Evolutionary conservation across 2,329 filamentous ascomycete species (phyloP).

Genomic region (Oidium heveae): DNA sequence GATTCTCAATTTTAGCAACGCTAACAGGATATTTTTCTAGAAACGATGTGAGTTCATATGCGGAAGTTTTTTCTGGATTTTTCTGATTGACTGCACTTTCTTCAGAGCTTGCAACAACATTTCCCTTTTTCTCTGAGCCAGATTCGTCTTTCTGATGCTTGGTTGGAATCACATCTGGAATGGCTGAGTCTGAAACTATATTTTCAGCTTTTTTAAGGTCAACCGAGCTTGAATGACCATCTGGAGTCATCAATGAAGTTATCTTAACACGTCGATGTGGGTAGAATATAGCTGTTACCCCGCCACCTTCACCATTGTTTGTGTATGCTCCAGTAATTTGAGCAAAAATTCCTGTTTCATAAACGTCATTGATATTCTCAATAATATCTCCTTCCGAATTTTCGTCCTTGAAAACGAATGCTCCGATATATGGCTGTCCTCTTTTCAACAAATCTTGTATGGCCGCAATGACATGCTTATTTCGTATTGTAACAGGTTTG

Average conservation of each 20-base stretch:
- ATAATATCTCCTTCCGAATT: conserved; percentile 85
- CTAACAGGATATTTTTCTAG: conserved; percentile 78
- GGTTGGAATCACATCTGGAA: conserved; percentile 32
- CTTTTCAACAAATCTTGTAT: conserved; percentile 94
- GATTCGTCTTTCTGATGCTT: conserved; percentile 27
- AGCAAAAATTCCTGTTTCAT: conserved; percentile 90
- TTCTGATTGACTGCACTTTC: conserved; percentile 41
- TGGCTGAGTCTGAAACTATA: conserved; percentile 18
- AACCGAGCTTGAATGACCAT: conserved; percentile 3
- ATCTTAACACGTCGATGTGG: conserved; percentile 87
- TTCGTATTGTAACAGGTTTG: conserved; percentile 90
- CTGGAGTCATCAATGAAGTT: conserved; percentile 53
- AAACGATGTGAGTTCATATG: conserved; percentile 77
- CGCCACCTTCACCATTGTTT: conserved; percentile 60
- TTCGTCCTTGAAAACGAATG: conserved; percentile 92
- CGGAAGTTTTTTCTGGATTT: conserved; percentile 23
- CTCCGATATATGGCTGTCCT: conserved; percentile 89
- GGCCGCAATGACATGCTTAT: conserved; percentile 71
- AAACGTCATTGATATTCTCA: conserved; percentile 68
- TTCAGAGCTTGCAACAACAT: conserved; percentile 93
- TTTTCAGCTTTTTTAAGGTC: conserved; percentile 25
- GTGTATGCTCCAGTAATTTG: conserved; percentile 95
- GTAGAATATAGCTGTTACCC: conserved; percentile 80
- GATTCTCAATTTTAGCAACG: conserved; percentile 83
- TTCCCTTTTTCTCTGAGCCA: conserved; percentile 49